Base-by-base conservation (phyloP, 257 asterid species). In the Scutellaria minor region DNA sequence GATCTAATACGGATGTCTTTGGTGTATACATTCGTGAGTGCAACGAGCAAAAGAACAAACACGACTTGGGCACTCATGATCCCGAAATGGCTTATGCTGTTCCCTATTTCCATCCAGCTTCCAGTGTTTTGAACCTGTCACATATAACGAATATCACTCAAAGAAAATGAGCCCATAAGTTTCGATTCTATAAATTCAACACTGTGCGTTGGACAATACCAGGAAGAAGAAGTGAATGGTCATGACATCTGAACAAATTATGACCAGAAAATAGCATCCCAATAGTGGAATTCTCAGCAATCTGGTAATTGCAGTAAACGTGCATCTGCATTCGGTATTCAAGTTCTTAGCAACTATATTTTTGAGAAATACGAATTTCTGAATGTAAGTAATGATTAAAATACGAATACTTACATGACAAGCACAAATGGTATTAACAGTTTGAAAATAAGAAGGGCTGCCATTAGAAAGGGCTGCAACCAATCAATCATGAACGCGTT, bases 21-120 rank as follows among this genome's bases (percentile, higher is more conserved):
- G 11, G 99, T 95, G 91, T 92, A 95, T 2, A 90, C 40, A 55
- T 80, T 87, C 2, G 98, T 88, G 11, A 87, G 79, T 27, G 92
- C 98, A 45, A 90, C 90, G 35, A 95, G 92, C 90, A 90, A 51
- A 5, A 92, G 90, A 66, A 92, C 98, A 50, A 92, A 92, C 76
- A 92, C 99, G 14, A 95, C 99, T 73, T 92, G 98, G 39, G 98
- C 98, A 67, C 99, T 95, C 99, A 95, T 90, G 59, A 90, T 95
- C 7, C 99, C 98, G 18, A 92, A 95, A 86, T 95, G 98, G 85
- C 99, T 95, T 4, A 95, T 95, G 87, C 89, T 91, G 90, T 95
- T 95, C 1, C 99, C 99, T 14, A 95, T 95, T 81, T 95, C 99
- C 98, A 95, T 95, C 99, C 98, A 95, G 83, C 99, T 92, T 69